These are phyloP conservation scores for Sphaerostilbella broomeana DNA, from an alignment of 2,329 filamentous ascomycete species.

Conservation along the genomic window DNA sequence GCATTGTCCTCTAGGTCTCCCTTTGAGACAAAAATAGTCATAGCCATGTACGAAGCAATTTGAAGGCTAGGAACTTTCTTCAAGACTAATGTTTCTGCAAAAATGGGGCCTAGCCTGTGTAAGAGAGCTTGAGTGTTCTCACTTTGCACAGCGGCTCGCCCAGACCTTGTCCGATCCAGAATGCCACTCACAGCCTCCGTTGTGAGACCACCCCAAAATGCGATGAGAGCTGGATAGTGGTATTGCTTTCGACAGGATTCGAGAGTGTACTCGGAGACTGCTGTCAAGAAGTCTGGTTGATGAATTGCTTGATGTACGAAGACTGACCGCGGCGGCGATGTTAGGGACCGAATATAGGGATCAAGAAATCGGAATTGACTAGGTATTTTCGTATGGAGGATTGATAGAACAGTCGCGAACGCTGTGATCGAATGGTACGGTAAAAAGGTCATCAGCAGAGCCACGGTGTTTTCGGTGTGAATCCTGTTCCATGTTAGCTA, in stretches of 20 bases:
- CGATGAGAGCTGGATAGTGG: slow-evolving; percentile 69
- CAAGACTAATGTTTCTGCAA: slow-evolving; percentile 72
- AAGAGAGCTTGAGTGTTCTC: slow-evolving; percentile 78
- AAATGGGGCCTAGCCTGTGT: slow-evolving; percentile 56
- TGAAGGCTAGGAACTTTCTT: slow-evolving; percentile 72
- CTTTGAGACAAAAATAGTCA: slow-evolving; percentile 79
- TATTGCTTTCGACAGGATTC: slow-evolving; percentile 64
- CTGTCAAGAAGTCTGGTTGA: slow-evolving; percentile 66
- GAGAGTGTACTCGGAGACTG: slow-evolving; percentile 73
- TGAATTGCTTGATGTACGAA: slow-evolving; percentile 79
- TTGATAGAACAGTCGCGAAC: slow-evolving; percentile 80
- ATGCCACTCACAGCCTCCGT: slow-evolving; percentile 80
- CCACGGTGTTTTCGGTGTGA: slow-evolving; percentile 81
- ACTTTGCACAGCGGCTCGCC: slow-evolving; percentile 66
- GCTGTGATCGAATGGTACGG: slow-evolving; percentile 84
- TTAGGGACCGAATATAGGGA: slow-evolving; percentile 75
- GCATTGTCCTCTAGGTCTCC: slow-evolving; percentile 70
- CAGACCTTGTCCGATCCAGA: slow-evolving; percentile 70
- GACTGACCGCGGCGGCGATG: slow-evolving; percentile 69
- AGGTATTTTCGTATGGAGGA: slow-evolving; percentile 70
- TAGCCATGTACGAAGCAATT: slow-evolving; percentile 85
- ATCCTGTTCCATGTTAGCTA: slow-evolving; percentile 47
- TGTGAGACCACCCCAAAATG: slow-evolving; percentile 86
- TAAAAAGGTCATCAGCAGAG: slow-evolving; percentile 76
- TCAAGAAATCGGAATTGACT: slow-evolving; percentile 74